Base-by-base conservation (phyloP, 2,329 filamentous ascomycete genomes). In the Colletotrichum agaves region DNA sequence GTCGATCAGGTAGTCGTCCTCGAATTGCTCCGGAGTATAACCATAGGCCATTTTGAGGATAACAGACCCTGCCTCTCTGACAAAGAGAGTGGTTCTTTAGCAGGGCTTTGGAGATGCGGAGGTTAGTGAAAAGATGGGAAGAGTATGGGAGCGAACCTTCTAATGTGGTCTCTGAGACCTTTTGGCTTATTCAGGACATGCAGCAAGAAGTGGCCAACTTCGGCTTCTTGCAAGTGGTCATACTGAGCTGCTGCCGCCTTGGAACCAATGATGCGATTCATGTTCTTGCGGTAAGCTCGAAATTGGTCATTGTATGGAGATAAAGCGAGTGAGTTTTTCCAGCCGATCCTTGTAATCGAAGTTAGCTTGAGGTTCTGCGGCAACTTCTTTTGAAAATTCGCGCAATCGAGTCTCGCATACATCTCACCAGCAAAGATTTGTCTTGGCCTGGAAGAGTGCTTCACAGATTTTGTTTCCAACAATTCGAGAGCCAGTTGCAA, bases 191-290 rank as follows among this genome's bases (percentile, higher is more conserved):
- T 72, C 17, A 83, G 72, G 0, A 83, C 69, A 10, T 80, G 79
- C 27, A 82, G 73, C 11, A 86, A 73, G 46, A 85, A 83, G 3
- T 79, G 79, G 2, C 77, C 75, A 2, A 77, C 77, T 63, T 87
- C 84, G 1, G 74, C 72, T 46, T 86, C 81, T 64, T 85, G 82
- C 0, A 83, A 39, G 0, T 65, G 35, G 39, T 82, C 73, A 64
- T 82, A 85, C 19, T 79, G 78, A 1, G 78, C 67, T 1, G 81
- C 77, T 0, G 76, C 70, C 0, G 70, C 62, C 39, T 81, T 81
- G 0, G 82, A 80, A 0, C 85, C 84, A 5, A 87, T 74, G 12
- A 81, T 75, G n/a, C 78, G 76, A 27, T 77, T 75, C 44, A 83
- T 77, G 10, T 81, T 77, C 72, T 82, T 86, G 11, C 85, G 82